phyloP scores from a whole-genome alignment of 2,329 filamentous ascomycete genomes.

The Cladobotryum protrusum region DNA sequence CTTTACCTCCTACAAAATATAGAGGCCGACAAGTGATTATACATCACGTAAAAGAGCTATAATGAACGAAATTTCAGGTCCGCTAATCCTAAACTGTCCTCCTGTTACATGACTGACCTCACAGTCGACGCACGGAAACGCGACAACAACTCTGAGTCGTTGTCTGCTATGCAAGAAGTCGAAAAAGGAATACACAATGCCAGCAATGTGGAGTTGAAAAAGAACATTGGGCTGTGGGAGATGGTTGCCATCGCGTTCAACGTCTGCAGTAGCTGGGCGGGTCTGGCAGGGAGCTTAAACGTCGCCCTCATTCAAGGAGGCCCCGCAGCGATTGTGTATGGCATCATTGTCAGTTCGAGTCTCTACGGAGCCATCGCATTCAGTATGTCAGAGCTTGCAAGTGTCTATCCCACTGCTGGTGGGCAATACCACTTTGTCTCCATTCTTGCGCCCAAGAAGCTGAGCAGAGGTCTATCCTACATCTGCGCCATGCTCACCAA shows the following conservation, averaged over 20 bases:
- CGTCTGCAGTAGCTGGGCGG: constrained; percentile 21
- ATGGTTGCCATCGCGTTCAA: constrained; percentile 5
- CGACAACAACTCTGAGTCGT: no score
- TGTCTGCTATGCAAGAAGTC: no score
- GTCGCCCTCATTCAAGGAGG: constrained; percentile 14
- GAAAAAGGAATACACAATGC: no score
- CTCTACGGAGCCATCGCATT: constrained; percentile 16
- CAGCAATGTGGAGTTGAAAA: not conserved
- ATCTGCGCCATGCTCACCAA: not conserved
- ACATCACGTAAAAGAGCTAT: no score
- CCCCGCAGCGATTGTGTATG: constrained; percentile 18
- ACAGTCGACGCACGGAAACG: no score
- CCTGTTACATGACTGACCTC: no score
- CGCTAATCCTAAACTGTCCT: no score
- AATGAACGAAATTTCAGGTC: no score
- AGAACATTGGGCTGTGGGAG: not conserved
- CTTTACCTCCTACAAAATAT: no score
- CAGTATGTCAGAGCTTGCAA: constrained; percentile 29
- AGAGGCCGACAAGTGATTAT: no score
- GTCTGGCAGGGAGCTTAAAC: constrained; percentile 15
- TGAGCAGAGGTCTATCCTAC: constrained; percentile 10
- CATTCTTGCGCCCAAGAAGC: constrained; percentile 20
- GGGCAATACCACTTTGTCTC: constrained; percentile 33
- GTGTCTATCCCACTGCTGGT: constrained; percentile 30
- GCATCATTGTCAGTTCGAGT: constrained; percentile 10